A percentile compares a stretch with the other conserved stretches of the same genome.
Evolutionary conservation across 2,329 filamentous ascomycete species (phyloP).

Genomic region (Tolypocladium tundrense): DNA sequence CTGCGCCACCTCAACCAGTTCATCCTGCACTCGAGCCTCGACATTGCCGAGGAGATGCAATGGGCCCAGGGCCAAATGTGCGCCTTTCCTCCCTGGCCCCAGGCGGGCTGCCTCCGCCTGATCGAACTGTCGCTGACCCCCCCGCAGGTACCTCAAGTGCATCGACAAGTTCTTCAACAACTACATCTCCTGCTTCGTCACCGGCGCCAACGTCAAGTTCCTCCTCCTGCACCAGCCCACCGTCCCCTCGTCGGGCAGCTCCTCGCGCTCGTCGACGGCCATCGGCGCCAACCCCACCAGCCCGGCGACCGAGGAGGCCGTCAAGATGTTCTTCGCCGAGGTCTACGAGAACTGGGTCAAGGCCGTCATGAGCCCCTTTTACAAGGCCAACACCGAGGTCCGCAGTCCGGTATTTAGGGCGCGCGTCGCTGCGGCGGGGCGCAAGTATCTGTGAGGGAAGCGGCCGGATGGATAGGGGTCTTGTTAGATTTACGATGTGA

Average conservation of each 20-base stretch:
- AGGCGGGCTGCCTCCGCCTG: neutral
- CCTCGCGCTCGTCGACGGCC: constrained; percentile 52
- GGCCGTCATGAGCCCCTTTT: constrained; percentile 95
- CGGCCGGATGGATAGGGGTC: constrained; percentile 12
- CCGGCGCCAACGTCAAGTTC: constrained; percentile 86
- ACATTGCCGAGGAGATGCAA: constrained; percentile 93
- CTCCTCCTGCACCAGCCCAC: constrained; percentile 82
- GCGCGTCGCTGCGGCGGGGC: constrained; percentile 75
- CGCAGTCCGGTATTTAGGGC: constrained; percentile 77
- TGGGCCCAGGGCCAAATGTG: constrained; percentile 83
- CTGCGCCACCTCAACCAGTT: constrained; percentile 95
- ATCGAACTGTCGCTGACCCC: neutral
- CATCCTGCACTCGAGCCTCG: constrained; percentile 85
- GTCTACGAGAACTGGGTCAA: constrained; percentile 97
- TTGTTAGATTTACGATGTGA: neutral
- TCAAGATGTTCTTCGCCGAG: constrained; percentile 88
- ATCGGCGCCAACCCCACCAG: constrained; percentile 77
- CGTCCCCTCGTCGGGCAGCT: constrained; percentile 26
- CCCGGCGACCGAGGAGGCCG: constrained; percentile 87
- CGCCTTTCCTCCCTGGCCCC: constrained; percentile 11
- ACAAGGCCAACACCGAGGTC: constrained; percentile 74
- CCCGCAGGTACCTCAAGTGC: constrained; percentile 78
- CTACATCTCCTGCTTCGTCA: constrained; percentile 91
- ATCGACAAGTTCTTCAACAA: constrained; percentile 96
- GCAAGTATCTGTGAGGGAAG: constrained; percentile 65